A percentile compares a stretch with the other conserved stretches of the same genome.
Conservation (phyloP, 2,329 filamentous ascomycete genomes). For the Pestalotiopsis sp. region DNA sequence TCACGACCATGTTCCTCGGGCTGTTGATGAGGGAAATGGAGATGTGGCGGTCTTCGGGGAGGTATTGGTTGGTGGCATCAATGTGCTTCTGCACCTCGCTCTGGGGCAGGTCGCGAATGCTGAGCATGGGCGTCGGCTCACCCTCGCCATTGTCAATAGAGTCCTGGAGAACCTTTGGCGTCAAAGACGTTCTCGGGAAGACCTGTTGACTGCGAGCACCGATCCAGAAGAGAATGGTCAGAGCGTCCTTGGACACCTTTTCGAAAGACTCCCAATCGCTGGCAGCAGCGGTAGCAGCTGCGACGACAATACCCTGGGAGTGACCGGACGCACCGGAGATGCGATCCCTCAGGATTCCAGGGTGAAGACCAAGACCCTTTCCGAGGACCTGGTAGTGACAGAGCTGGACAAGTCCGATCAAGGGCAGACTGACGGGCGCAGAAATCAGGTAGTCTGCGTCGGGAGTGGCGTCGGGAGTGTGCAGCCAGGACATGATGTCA, state of each 20-base stretch:
- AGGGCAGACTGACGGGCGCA: constrained; percentile 90
- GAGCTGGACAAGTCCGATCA: constrained; percentile 95
- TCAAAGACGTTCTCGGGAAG: constrained; percentile 92
- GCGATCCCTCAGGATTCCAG: constrained; percentile 82
- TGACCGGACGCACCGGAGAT: constrained; percentile 91
- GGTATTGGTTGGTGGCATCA: constrained; percentile 93
- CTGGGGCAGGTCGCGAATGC: constrained; percentile 88
- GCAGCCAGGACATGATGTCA: constrained; percentile 92
- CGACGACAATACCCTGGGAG: constrained; percentile 94
- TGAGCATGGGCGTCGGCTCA: constrained; percentile 95
- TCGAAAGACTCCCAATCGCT: constrained; percentile 93
- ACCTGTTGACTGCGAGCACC: constrained; percentile 96
- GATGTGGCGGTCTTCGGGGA: constrained; percentile 90
- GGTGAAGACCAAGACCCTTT: constrained; percentile 85
- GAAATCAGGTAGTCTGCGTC: constrained; percentile 94
- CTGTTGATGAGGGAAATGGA: constrained; percentile 96
- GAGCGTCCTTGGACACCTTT: constrained; percentile 74
- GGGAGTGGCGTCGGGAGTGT: constrained; percentile 84
- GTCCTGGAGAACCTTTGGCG: constrained; percentile 87
- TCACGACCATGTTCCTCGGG: constrained; percentile 94
- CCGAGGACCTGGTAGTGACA: constrained; percentile 95
- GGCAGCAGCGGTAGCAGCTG: constrained; percentile 86
- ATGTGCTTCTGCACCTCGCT: constrained; percentile 94
- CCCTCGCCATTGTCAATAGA: constrained; percentile 94
- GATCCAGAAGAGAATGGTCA: constrained; percentile 98